Evolutionary conservation across 495 filamentous ascomycete species (phyloP).

Genomic region (Hyaloscypha finlandica): DNA sequence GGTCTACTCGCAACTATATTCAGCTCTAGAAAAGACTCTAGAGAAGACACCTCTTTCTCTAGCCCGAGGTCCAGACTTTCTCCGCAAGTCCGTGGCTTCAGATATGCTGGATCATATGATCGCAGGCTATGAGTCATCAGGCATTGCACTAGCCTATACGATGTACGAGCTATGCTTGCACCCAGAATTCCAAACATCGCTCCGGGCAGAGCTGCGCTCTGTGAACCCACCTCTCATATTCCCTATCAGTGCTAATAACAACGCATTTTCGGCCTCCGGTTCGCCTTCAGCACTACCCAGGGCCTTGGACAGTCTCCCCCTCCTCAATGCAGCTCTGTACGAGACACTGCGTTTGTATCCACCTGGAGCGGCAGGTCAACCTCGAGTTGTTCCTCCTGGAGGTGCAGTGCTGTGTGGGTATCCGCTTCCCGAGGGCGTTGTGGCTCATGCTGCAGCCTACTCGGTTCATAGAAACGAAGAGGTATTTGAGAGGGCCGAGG

Average conservation of each 20-base stretch:
- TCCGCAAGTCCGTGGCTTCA: slow-evolving; percentile 46
- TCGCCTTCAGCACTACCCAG: slow-evolving; percentile 36
- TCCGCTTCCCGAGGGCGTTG: slow-evolving; percentile 60
- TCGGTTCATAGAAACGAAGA: slow-evolving; percentile 61
- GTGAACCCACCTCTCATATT: slow-evolving; percentile 34
- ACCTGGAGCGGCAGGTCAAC: slow-evolving; percentile 71
- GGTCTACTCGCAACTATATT: slow-evolving; percentile 15
- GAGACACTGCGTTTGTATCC: slow-evolving; percentile 77
- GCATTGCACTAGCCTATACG: slow-evolving; percentile 69
- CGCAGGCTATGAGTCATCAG: slow-evolving; percentile 78
- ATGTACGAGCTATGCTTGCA: slow-evolving; percentile 64
- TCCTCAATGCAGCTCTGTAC: slow-evolving; percentile 70
- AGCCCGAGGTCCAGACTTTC: slow-evolving; percentile 8
- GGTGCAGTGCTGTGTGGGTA: slow-evolving; percentile 55
- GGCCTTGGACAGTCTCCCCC: slow-evolving; percentile 61
- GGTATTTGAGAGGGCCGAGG: slow-evolving; percentile 58
- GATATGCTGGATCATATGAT: slow-evolving; percentile 74
- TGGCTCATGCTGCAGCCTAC: slow-evolving; percentile 53
- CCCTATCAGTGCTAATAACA: not conserved
- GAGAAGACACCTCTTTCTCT: not conserved
- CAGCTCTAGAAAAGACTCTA: not conserved
- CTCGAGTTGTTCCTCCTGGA: slow-evolving; percentile 62
- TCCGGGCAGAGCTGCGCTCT: slow-evolving; percentile 61
- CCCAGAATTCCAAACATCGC: slow-evolving; percentile 53
- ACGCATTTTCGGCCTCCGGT: slow-evolving; percentile 37